Evolutionary conservation across 257 asterid genomes (phyloP).

Genomic region (Rauvolfia tetraphylla): DNA sequence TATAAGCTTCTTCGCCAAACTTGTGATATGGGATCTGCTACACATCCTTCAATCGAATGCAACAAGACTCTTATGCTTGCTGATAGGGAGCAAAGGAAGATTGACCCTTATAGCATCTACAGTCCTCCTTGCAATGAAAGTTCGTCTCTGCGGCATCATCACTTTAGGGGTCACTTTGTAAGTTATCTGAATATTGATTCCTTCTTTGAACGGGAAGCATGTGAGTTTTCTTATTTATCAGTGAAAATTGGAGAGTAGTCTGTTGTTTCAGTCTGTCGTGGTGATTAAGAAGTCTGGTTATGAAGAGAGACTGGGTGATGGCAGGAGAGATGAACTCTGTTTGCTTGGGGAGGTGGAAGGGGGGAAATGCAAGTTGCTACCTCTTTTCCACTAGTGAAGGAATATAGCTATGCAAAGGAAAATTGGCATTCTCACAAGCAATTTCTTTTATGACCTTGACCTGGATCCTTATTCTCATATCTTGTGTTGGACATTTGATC

Average conservation of each 20-base stretch:
- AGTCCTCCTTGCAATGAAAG: slow-evolving; percentile 66
- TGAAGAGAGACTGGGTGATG: neutral
- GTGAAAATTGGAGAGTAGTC: neutral
- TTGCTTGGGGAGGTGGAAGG: neutral
- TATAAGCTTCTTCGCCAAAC: slow-evolving; percentile 50
- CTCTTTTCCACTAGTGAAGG: neutral
- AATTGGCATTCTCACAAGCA: neutral
- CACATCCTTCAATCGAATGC: slow-evolving; percentile 79
- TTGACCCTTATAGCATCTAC: slow-evolving; percentile 87
- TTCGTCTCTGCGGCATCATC: slow-evolving; percentile 44
- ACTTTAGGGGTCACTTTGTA: slow-evolving; percentile 78
- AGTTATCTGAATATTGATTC: slow-evolving; percentile 25
- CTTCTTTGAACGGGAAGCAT: neutral
- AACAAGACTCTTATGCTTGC: slow-evolving; percentile 48
- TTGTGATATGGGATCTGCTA: slow-evolving; percentile 70
- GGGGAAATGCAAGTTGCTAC: neutral
- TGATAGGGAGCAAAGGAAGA: slow-evolving; percentile 71
- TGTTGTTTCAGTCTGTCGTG: neutral
- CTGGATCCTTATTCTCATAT: neutral
- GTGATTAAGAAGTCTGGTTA: neutral
- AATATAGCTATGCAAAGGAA: neutral
- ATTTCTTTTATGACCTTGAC: neutral
- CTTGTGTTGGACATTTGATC: neutral
- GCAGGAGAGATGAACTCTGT: neutral
- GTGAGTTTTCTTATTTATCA: neutral